Percentiles rank a stretch among this genome's conserved stretches.
Conservation (phyloP, 768 basidiomycete genomes). For the Lentinula detonsa region DNA sequence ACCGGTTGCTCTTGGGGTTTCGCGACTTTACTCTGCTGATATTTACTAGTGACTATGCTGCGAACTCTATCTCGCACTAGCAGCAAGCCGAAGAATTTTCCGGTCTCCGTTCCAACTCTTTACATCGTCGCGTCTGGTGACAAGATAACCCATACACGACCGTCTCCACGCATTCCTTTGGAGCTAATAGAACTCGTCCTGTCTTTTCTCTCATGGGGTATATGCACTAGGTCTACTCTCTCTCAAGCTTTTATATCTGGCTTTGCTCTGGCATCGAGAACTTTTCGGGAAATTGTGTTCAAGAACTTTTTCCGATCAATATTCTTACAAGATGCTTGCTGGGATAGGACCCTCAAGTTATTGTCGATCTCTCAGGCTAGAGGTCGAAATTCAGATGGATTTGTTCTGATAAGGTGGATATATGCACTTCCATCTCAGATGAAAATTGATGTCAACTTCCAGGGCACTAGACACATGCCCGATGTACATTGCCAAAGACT, state of each 20-base stretch:
- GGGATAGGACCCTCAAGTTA: slow-evolving; percentile 22
- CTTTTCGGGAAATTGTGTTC: slow-evolving; percentile 36
- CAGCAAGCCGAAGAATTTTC: not conserved
- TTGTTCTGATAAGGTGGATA: slow-evolving; percentile 11
- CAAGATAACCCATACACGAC: slow-evolving; percentile 4
- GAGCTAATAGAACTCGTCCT: slow-evolving; percentile 25
- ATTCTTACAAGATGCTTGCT: slow-evolving; percentile 17
- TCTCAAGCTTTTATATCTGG: slow-evolving; percentile 29
- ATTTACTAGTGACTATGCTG: not conserved
- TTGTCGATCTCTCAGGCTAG: slow-evolving; percentile 3
- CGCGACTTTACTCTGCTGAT: not conserved
- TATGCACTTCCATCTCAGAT: slow-evolving; percentile 19
- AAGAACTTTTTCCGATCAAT: slow-evolving; percentile 21
- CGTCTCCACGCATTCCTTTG: slow-evolving; percentile 16
- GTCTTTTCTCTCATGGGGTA: slow-evolving; percentile 13
- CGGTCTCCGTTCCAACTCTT: not conserved
- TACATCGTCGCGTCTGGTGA: slow-evolving; percentile 2
- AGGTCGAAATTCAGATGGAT: slow-evolving; percentile 17
- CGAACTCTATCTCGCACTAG: slow-evolving; percentile 1
- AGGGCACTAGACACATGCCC: slow-evolving; percentile 13
- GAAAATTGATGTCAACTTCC: not conserved
- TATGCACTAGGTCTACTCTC: slow-evolving; percentile 3
- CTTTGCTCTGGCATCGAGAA: slow-evolving; percentile 32
- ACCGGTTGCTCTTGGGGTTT: not conserved
- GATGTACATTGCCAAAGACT: slow-evolving; percentile 8